Conservation (phyloP, 345 rosid genomes). For the Arabis alpina region DNA sequence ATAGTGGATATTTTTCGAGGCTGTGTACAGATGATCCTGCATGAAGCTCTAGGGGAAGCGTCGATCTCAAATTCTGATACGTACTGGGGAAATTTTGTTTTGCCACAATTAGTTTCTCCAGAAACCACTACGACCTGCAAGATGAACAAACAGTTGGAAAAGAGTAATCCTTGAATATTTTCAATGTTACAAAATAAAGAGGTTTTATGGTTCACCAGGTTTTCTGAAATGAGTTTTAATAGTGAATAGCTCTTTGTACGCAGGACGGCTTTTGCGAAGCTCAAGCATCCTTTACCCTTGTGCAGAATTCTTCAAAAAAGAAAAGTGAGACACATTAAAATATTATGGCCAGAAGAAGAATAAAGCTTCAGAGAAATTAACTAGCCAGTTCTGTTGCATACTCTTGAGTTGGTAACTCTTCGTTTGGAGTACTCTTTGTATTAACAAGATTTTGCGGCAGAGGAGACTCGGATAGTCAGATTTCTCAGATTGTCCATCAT, state of each 20-base stretch:
- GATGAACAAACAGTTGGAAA: conserved; percentile 20
- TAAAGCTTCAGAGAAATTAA: not conserved
- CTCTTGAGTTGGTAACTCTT: conserved; percentile 72
- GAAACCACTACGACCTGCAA: conserved; percentile 91
- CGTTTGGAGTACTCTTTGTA: conserved; percentile 56
- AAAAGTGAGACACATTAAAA: not conserved
- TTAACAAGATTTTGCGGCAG: conserved; percentile 47
- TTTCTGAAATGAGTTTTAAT: conserved; percentile 65
- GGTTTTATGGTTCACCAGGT: conserved; percentile 66
- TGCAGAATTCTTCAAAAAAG: conserved; percentile 67
- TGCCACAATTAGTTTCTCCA: conserved; percentile 99
- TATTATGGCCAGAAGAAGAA: not conserved
- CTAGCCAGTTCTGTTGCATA: conserved; percentile 84
- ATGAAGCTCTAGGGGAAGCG: conserved; percentile 84
- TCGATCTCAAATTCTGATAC: conserved; percentile 91
- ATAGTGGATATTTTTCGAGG: conserved; percentile 98
- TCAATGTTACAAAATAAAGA: conserved; percentile 2
- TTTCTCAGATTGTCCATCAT: conserved; percentile 44
- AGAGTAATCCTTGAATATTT: not conserved
- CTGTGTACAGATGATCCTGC: conserved; percentile 95
- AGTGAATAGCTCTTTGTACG: conserved; percentile 79
- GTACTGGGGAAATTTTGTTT: conserved; percentile 97
- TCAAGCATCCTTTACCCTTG: conserved; percentile 92
- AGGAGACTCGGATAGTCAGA: conserved; percentile 39
- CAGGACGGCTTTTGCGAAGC: conserved; percentile 87